phyloP scores from a whole-genome alignment of 148 eudicot genomes.

The Polygonum maritimum region DNA sequence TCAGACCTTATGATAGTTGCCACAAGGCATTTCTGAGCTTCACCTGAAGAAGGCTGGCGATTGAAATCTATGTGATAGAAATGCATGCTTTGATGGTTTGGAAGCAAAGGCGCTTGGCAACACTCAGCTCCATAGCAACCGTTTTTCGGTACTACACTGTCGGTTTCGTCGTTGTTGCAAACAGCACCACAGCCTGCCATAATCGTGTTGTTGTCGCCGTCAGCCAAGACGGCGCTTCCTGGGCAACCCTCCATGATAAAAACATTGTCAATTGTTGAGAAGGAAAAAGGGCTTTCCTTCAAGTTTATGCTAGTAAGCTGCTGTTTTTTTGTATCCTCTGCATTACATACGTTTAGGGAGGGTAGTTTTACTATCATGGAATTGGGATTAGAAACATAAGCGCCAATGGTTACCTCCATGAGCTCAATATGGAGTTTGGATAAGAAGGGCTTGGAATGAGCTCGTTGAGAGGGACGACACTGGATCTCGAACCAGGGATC shows the following conservation, averaged over 20 bases:
- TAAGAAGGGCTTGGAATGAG: background rate
- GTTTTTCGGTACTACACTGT: background rate
- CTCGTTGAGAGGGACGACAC: background rate
- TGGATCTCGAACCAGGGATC: background rate
- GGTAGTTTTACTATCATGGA: background rate
- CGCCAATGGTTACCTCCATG: background rate
- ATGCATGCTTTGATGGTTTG: background rate
- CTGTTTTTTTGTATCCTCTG: background rate
- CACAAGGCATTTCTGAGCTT: background rate
- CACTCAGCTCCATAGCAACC: background rate
- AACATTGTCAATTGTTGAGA: background rate
- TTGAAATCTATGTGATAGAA: background rate
- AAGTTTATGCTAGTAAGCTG: background rate
- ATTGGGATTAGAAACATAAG: background rate
- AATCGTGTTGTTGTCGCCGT: background rate
- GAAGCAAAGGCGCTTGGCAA: background rate
- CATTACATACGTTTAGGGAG: background rate
- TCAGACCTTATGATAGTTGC: background rate
- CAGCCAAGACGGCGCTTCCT: background rate
- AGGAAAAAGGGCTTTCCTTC: background rate
- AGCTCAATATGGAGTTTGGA: background rate
- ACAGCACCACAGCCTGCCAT: background rate
- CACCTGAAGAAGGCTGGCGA: background rate
- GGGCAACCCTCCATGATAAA: background rate
- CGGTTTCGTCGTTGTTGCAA: background rate